Evolutionary conservation across 2,329 filamentous ascomycete species (phyloP), one percentile per base, ranked within the genome.

Genomic region (Magnaporthiopsis poae): DNA sequence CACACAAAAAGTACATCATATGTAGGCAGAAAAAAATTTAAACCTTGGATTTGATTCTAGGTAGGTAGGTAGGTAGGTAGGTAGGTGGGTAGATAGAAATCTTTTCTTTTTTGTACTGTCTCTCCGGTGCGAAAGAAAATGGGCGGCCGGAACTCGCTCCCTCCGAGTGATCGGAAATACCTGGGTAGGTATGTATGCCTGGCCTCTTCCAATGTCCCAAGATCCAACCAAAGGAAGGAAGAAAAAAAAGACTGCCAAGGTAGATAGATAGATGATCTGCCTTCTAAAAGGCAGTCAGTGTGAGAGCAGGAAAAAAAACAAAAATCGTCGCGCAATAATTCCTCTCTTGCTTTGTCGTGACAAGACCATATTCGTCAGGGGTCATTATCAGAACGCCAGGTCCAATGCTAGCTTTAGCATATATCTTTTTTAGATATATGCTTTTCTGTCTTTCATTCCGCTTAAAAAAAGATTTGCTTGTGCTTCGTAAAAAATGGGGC

Each of bases 401-500:
- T 56, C 46, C 18, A 56, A 56, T 56, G 46, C 46, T 56, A 21
- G 46, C 46, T n/a, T 56, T 56, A 21, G 46, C 46, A 56, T 56
- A 56, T 56, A 56, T 56, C 46, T 36, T 36, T 36, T 36, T 5
- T 5, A 31, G 31, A 31, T 52, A 56, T 56, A 56, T 56, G 46
- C 46, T 56, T n/a, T n/a, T 56, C 46, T 56, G 46, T 56, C 21
- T 21, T 21, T 56, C 21, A n/a, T 56, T 18, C 63, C 63, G 46
- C 59, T 64, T 27, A 25, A 56, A 13, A 31, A 31, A 31, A 4
- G 1, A 5, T 2, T 56, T 59, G 46, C 59, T 60, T 60, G 52
- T 64, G 63, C 36, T 39, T 64, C 63, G 52, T 64, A 21, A 59
- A 64, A 25, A 63, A n/a, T 4, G 35, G 33, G 35, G 52, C 29